These are phyloP conservation scores for Tolypocladium inflatum DNA, from an alignment of 2,329 filamentous ascomycete species.

Conservation along the genomic window DNA sequence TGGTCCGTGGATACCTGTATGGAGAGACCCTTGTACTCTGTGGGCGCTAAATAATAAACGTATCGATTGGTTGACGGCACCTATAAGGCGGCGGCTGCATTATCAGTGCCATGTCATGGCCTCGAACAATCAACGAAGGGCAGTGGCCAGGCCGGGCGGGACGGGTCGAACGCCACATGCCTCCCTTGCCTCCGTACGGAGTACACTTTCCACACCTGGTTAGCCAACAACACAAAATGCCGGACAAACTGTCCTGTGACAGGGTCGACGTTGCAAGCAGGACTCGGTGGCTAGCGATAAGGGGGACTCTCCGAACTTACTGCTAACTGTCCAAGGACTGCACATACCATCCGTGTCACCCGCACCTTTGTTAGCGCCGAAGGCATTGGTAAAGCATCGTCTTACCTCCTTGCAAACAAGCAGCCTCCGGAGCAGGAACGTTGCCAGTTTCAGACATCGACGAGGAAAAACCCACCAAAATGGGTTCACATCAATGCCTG, in stretches of 20 bases:
- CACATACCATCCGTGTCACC: too few relatives aligned
- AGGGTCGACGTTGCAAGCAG: neutral
- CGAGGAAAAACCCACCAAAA: too few relatives aligned
- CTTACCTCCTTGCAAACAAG: too few relatives aligned
- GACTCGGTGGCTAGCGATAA: neutral
- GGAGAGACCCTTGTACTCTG: neutral
- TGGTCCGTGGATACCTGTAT: neutral
- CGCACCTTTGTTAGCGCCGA: too few relatives aligned
- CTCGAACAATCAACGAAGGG: neutral
- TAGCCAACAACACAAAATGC: neutral
- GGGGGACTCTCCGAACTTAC: too few relatives aligned
- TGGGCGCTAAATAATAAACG: neutral
- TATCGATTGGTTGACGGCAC: neutral
- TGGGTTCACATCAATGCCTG: too few relatives aligned
- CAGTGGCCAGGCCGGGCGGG: neutral
- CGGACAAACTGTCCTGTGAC: neutral
- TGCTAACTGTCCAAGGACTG: too few relatives aligned
- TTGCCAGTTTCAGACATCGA: too few relatives aligned
- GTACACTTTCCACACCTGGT: neutral
- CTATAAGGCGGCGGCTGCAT: neutral
- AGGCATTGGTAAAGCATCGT: too few relatives aligned
- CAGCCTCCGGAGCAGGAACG: too few relatives aligned
- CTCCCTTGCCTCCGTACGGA: neutral
- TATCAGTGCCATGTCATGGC: neutral
- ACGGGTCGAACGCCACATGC: neutral